phyloP scores from a whole-genome alignment of 1,284 basidiomycete genomes.

The Apiotrichum brassicae region DNA sequence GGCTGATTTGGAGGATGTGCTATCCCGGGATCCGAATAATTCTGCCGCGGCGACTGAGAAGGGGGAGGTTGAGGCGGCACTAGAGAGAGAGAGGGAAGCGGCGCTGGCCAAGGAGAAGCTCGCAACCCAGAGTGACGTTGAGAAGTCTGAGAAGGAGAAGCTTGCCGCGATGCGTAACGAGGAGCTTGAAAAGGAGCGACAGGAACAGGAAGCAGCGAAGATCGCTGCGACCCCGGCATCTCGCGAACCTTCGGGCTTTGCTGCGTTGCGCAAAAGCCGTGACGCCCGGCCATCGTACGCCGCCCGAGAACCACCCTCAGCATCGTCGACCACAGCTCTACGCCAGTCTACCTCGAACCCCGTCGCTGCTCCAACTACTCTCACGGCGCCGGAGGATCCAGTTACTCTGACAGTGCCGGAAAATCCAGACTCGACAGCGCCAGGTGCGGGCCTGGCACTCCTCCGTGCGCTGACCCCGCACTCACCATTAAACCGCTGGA shows the following conservation, averaged over 20 bases:
- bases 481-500: conserved; percentile 2
- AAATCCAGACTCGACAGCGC: conserved; percentile 23
- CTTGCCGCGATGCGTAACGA: no score
- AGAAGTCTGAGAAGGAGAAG: no score
- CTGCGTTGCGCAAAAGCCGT: conserved; percentile 21
- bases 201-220: no score
- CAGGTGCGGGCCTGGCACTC: conserved; percentile 33
- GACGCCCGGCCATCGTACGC: conserved; percentile 11
- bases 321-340: background rate
- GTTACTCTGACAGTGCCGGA: no score
- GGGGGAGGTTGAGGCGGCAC: conserved; percentile 24
- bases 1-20: conserved; percentile 4
- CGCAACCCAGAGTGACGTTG: no score
- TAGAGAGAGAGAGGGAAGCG: no score
- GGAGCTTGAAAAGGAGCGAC: no score
- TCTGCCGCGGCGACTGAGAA: conserved; percentile 29
- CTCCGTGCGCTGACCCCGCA: conserved; percentile 19
- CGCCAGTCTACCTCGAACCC: background rate
- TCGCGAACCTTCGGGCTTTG: no score
- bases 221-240: no score
- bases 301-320: background rate
- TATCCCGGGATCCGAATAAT: conserved; percentile 24
- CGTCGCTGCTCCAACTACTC: conserved; percentile 13
- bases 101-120: no score
- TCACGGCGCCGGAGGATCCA: no score